Conservation (phyloP, 2,329 filamentous ascomycete species). For the Colletotrichum sp. region DNA sequence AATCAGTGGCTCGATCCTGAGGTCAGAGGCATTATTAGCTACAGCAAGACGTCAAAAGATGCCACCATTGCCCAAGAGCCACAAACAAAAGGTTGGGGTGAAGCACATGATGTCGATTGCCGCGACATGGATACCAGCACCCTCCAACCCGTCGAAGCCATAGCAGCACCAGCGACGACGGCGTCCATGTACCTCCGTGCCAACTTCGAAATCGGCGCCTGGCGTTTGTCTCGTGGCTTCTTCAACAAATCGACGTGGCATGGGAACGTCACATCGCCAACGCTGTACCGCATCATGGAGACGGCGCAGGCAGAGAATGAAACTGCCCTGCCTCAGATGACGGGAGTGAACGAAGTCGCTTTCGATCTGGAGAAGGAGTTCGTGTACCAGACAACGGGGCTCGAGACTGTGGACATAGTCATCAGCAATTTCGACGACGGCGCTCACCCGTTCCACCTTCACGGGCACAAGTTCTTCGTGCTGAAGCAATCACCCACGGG, state of each 20-base stretch:
- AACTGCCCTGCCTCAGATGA: not conserved
- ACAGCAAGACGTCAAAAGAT: constrained; percentile 5
- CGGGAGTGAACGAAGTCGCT: constrained; percentile 32
- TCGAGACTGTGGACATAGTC: constrained; percentile 27
- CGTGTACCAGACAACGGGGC: constrained; percentile 1
- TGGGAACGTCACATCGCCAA: constrained; percentile 38
- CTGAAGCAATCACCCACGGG: constrained; percentile 34
- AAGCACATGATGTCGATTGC: constrained; percentile 52
- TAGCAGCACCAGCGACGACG: constrained; percentile 42
- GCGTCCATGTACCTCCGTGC: constrained; percentile 50
- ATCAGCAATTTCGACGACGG: constrained; percentile 39
- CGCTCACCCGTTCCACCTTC: constrained; percentile 56
- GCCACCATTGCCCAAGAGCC: constrained; percentile 24
- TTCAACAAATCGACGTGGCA: constrained; percentile 59
- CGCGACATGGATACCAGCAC: constrained; percentile 57
- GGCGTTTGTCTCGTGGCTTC: constrained; percentile 57
- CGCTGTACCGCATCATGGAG: constrained; percentile 40
- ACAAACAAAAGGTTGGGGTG: constrained; percentile 53
- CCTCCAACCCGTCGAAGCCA: constrained; percentile 42
- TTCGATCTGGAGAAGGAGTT: constrained; percentile 29
- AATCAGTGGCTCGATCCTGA: constrained; percentile 36
- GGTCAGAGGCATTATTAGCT: constrained; percentile 34
- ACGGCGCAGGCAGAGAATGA: not conserved
- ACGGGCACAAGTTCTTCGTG: constrained; percentile 63
- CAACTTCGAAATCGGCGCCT: constrained; percentile 61